Conservation (phyloP, 2,329 filamentous ascomycete genomes). For the Fusarium nelsonii region DNA sequence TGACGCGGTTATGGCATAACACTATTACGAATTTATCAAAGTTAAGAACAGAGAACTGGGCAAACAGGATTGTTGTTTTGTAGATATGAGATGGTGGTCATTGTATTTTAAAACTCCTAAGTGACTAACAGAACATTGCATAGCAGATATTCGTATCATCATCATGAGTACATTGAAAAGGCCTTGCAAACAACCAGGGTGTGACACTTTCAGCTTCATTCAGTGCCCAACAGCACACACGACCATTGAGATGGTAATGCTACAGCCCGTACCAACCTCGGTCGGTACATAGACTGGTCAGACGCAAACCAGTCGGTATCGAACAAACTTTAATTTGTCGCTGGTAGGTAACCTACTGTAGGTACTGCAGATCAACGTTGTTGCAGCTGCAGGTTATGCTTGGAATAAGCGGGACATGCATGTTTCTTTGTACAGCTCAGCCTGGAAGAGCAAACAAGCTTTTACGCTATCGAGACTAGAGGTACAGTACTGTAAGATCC, state of each 20-base stretch:
- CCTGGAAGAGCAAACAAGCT: constrained; percentile 1
- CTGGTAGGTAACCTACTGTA: not conserved
- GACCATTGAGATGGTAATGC: no score
- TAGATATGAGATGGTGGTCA: not conserved
- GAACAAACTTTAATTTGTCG: not conserved
- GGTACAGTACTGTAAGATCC: not conserved
- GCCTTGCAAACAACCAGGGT: not conserved
- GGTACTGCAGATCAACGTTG: constrained; percentile 5
- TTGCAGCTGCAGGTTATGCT: not conserved
- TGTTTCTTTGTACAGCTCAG: not conserved
- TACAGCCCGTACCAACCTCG: no score
- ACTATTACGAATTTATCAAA: no score
- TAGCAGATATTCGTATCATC: not conserved
- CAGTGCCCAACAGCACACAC: no score
- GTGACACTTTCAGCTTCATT: no score
- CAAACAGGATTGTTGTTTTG: not conserved
- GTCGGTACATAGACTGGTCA: not conserved
- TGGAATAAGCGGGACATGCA: not conserved
- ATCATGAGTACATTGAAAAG: not conserved
- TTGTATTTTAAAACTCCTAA: not conserved
- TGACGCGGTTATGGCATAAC: not conserved
- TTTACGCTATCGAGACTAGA: constrained; percentile 11
- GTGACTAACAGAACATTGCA: not conserved
- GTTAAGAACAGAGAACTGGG: not conserved
- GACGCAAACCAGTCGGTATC: not conserved